Conservation (phyloP, 768 basidiomycete genomes). For the Boletus rubropictus region DNA sequence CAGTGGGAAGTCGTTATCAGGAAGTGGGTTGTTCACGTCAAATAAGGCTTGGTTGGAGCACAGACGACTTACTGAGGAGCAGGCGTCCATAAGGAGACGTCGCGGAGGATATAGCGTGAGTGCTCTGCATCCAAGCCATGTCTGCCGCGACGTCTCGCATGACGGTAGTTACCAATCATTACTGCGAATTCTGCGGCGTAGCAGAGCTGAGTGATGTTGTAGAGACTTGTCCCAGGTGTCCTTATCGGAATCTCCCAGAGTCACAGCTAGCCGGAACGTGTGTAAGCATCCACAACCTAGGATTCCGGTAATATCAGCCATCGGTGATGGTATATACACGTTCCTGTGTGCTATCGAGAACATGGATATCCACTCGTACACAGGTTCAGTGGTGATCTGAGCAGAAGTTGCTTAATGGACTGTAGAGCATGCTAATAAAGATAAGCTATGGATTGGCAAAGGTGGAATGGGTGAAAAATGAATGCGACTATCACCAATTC, state of each 20-base stretch:
- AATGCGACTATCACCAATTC: not conserved
- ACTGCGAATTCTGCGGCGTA: not conserved
- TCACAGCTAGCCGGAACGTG: not conserved
- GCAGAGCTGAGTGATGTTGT: no score
- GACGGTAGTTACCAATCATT: not conserved
- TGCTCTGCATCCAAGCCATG: not conserved
- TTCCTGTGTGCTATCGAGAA: not conserved
- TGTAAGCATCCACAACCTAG: slow-evolving; percentile 3
- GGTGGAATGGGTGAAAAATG: not conserved
- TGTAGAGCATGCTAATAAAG: not conserved
- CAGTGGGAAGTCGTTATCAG: not conserved
- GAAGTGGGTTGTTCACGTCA: not conserved
- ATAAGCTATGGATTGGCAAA: not conserved
- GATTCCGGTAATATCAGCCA: not conserved
- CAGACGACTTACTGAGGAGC: not conserved
- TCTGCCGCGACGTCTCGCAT: not conserved
- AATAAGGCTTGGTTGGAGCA: not conserved
- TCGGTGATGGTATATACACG: not conserved
- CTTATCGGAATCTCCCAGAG: not conserved
- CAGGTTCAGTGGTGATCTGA: not conserved
- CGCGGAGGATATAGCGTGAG: not conserved
- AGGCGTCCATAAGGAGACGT: not conserved
- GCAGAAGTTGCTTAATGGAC: not conserved
- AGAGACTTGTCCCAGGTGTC: not conserved
- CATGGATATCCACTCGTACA: not conserved